Evolutionary conservation across 192 early-diverging fungal genomes (phyloP).

Genomic region (Coemansia umbellata): DNA sequence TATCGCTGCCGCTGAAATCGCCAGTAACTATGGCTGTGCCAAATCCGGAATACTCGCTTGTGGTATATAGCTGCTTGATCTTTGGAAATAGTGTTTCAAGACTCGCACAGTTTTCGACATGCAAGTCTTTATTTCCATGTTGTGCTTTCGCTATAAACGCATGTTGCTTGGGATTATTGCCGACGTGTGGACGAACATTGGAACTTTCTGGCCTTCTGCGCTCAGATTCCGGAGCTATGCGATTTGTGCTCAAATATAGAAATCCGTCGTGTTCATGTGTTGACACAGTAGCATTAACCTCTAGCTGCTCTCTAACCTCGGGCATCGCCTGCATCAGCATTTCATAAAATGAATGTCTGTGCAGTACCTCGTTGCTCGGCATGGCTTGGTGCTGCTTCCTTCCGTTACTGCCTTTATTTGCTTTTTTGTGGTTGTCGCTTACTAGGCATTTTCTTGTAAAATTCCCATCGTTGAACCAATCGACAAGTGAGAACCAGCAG

Average conservation of each 20-base stretch:
- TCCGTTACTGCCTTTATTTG: not conserved
- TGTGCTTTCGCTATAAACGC: conserved; percentile 15
- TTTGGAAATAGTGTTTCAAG: conserved; percentile 47
- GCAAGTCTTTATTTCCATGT: too few species aligned
- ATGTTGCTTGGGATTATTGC: conserved; percentile 7
- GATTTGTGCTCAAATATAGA: conserved; percentile 1
- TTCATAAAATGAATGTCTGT: too few species aligned
- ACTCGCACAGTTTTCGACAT: too few species aligned
- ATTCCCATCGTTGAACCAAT: conserved; percentile 40
- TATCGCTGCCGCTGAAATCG: conserved; percentile 67
- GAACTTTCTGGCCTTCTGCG: too few species aligned
- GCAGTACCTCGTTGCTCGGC: too few species aligned
- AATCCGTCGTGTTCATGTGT: conserved; percentile 4
- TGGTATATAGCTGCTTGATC: conserved; percentile 43
- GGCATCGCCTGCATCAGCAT: too few species aligned
- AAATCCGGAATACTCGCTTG: conserved; percentile 57
- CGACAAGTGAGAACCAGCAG: conserved; percentile 37
- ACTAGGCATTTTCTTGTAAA: conserved; percentile 26
- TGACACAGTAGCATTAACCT: too few species aligned
- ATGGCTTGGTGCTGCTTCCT: too few species aligned
- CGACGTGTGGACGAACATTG: too few species aligned
- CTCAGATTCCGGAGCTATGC: not conserved
- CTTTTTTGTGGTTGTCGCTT: not conserved
- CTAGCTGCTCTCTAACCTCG: too few species aligned
- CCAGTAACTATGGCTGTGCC: conserved; percentile 63